These are phyloP conservation scores for Bisporella sp. DNA, from an alignment of 2,329 filamentous ascomycete species.

Conservation along the genomic window DNA sequence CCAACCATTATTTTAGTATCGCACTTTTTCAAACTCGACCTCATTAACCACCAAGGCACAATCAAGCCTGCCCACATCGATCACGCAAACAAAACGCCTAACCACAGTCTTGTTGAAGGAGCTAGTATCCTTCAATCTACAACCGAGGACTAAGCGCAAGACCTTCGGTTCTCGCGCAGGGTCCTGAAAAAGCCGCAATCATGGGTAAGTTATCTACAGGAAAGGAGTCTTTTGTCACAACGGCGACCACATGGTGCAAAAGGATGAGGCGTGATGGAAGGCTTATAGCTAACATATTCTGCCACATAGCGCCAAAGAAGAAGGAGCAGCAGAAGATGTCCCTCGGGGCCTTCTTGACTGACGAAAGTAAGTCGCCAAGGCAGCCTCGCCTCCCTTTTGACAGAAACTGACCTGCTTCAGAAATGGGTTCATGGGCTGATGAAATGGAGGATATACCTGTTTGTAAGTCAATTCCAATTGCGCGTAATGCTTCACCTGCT, in stretches of 20 bases:
- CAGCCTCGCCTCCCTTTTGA: conserved; percentile 31
- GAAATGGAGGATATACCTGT: conserved; percentile 76
- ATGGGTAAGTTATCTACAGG: conserved; percentile 43
- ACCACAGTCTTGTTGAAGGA: conserved; percentile 13
- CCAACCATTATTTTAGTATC: too few species aligned
- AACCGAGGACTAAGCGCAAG: conserved; percentile 24
- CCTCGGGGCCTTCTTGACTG: conserved; percentile 90
- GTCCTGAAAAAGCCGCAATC: conserved; percentile 45
- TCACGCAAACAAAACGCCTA: background rate
- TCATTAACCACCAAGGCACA: too few species aligned
- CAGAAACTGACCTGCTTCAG: conserved; percentile 38
- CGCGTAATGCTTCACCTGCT: conserved; percentile 12
- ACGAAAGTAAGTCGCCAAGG: conserved; percentile 63
- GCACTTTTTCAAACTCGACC: too few species aligned
- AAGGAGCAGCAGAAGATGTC: conserved; percentile 93
- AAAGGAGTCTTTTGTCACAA: too few species aligned
- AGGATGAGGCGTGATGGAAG: too few species aligned
- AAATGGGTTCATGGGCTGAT: conserved; percentile 92
- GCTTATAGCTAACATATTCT: background rate
- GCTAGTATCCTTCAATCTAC: conserved; percentile 15
- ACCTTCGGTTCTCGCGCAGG: conserved; percentile 34
- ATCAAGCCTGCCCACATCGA: too few species aligned
- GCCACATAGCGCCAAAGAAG: conserved; percentile 71
- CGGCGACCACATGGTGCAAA: too few species aligned
- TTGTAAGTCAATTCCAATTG: conserved; percentile 22